Evolutionary conservation across 768 basidiomycete species (phyloP).

Genomic region (Hygrocybe punicea): DNA sequence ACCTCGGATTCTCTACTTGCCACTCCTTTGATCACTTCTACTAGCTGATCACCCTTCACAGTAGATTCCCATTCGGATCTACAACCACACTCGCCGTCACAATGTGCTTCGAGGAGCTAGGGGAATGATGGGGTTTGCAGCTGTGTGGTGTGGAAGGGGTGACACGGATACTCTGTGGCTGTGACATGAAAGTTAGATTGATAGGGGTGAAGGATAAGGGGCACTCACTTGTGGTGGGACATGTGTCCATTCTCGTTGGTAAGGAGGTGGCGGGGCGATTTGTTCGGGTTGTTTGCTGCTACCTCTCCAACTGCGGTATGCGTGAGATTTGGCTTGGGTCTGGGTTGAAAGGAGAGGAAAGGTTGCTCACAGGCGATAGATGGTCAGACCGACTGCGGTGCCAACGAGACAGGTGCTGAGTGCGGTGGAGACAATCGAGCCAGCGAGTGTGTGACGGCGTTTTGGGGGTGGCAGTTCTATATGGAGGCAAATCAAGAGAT

Average conservation of each 20-base stretch:
- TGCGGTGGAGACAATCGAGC: conserved; percentile 79
- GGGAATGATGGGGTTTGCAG: conserved; percentile 29
- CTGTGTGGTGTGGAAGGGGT: conserved; percentile 41
- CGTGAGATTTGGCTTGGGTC: conserved; percentile 3
- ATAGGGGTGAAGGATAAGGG: neutral
- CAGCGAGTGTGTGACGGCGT: conserved; percentile 69
- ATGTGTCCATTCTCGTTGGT: conserved; percentile 59
- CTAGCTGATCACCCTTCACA: too few species aligned
- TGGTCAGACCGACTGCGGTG: conserved; percentile 81
- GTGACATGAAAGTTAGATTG: neutral
- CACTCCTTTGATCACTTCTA: too few species aligned
- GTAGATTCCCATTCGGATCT: too few species aligned
- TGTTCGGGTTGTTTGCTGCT: conserved; percentile 55
- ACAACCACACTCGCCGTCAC: too few species aligned
- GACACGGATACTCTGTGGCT: conserved; percentile 32
- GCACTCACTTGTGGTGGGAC: conserved; percentile 14
- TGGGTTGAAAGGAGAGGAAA: neutral
- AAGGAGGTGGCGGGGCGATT: conserved; percentile 59
- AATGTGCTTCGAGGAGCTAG: conserved; percentile 32
- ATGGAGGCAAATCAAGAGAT: conserved; percentile 46
- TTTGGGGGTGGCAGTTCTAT: conserved; percentile 75
- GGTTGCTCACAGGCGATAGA: conserved; percentile 21
- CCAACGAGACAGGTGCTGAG: conserved; percentile 83
- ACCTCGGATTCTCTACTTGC: too few species aligned
- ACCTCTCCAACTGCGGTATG: conserved; percentile 65